Evolutionary conservation across 495 filamentous ascomycete species (phyloP).

Genomic region (Pyrenula massariospora): DNA sequence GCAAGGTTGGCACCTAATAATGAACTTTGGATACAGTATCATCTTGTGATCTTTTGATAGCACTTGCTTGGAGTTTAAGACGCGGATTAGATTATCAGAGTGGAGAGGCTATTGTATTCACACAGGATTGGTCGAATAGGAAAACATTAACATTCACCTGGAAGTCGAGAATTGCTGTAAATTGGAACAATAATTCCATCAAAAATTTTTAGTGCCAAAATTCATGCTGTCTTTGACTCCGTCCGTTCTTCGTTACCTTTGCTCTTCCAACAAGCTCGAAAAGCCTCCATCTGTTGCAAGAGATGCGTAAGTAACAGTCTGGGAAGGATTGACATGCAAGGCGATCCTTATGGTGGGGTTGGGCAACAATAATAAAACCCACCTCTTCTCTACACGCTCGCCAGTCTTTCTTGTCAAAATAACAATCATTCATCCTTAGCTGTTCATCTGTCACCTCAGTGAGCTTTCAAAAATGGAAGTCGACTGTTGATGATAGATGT

Average conservation of each 20-base stretch:
- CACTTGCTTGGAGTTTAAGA: too few relatives aligned
- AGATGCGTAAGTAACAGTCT: not conserved
- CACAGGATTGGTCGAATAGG: too few relatives aligned
- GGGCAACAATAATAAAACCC: constrained; percentile 22
- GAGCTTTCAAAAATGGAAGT: not conserved
- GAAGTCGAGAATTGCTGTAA: too few relatives aligned
- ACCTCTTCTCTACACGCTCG: constrained; percentile 81
- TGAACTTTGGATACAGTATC: too few relatives aligned
- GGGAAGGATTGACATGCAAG: not conserved
- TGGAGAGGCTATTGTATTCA: too few relatives aligned
- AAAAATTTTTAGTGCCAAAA: too few relatives aligned
- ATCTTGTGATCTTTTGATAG: too few relatives aligned
- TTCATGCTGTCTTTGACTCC: constrained; percentile 9
- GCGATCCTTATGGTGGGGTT: not conserved
- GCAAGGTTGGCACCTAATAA: too few relatives aligned
- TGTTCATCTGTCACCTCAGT: constrained; percentile 56
- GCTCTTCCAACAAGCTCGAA: constrained; percentile 84
- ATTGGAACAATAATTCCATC: too few relatives aligned
- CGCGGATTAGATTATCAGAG: too few relatives aligned
- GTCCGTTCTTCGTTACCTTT: constrained; percentile 84
- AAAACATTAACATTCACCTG: too few relatives aligned
- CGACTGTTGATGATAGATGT: constrained; percentile 11
- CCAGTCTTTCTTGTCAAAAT: constrained; percentile 95
- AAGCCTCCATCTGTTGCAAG: constrained; percentile 75
- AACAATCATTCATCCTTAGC: constrained; percentile 84